Base-by-base conservation (phyloP, 345 rosid species). In the Psidium friedrichsthalianum region DNA sequence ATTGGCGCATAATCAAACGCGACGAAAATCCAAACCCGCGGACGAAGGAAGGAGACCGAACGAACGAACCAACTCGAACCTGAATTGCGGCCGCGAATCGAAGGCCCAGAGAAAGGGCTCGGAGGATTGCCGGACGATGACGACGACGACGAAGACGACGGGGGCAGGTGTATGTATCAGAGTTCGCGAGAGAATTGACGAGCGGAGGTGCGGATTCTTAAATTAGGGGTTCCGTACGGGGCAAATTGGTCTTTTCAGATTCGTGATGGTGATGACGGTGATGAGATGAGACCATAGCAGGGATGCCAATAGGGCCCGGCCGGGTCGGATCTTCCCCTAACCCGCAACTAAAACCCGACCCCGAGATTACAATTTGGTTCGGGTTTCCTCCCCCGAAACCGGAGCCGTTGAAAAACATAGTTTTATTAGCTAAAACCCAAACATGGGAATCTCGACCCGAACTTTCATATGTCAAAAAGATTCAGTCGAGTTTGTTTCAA, bases 141-240 rank as follows among this genome's bases (percentile, higher is more conserved):
- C 11, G 3, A 18, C 24, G 78, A 8, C 78, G 25, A 40, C 80
- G 80, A 36, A 36, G 36, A 18, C 57, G 25, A 8, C 44, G 76
- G 44, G 51, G 52, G 52, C 2, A 51, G 52, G 52, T 51, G 52
- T 69, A 69, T 6, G 52, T 69, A 69, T 12, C 47, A 69, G 83
- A 74, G 87, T 12, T 32, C 47, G 47, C 24, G 10, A 51, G 24
- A 44, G 49, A 21, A 36, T 5, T 18, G 44, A 42, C 15, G n/a
- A 21, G 58, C n/a, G 11, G 55, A 82, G 82, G 85, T 42, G 80
- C 54, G 80, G 29, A 52, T 69, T 84, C 76, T 83, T 83, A 86
- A 86, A 83, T 86, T 86, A 86, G 88, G 86, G 88, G 36, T 78
- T 83, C 55, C 85, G 83, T 42, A 51, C 64, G 85, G 86, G 88